Evolutionary conservation across 108 stramenopile species (phyloP), one percentile per base, ranked within the genome.

Genomic region (Epithemia pelagica): DNA sequence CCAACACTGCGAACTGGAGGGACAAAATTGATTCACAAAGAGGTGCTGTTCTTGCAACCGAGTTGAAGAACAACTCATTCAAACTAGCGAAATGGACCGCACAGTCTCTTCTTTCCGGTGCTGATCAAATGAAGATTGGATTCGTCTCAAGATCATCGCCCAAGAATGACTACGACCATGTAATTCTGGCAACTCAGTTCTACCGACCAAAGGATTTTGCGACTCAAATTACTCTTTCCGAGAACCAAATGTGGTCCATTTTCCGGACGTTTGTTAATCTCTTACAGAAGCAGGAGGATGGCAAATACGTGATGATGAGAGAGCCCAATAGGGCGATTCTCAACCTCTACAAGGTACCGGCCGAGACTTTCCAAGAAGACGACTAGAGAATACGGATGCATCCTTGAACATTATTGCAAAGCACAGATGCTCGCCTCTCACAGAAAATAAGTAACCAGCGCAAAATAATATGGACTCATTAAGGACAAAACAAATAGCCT

Each of bases 71-170:
- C 77, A 99, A 99, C 74, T 82, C 87, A 29, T 94, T 90, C 84
- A 98, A 99, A 76, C 72, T 99, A 54, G 98, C 96, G 46, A 96
- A 96, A 76, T 99, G 97, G 97, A 96, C 96, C 23, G 97, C 97
- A 10, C 94, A 97, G 78, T 92, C 95, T 0, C 75, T 98, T 0
- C 73, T 99, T 77, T 90, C 97, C 2, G 97, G 95, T 31, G 98
- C 96, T 0, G 92, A 95, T 74, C 85, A 90, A 71, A 98, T 99
- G 96, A 97, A 97, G 89, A 84, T 99, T 73, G 98, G 98, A 25
- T 99, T 91, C 59, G 96, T 96, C 55, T 83, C 85, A 3, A 85
- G 96, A 26, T 72, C 70, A 3, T 65, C 73, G 32, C 89, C 89
- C 59, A 96, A 89, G 79, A 93, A 95, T 73, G 82, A 87, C 26